Conservation (phyloP, 768 basidiomycete species). For the Obba rivulosa region DNA sequence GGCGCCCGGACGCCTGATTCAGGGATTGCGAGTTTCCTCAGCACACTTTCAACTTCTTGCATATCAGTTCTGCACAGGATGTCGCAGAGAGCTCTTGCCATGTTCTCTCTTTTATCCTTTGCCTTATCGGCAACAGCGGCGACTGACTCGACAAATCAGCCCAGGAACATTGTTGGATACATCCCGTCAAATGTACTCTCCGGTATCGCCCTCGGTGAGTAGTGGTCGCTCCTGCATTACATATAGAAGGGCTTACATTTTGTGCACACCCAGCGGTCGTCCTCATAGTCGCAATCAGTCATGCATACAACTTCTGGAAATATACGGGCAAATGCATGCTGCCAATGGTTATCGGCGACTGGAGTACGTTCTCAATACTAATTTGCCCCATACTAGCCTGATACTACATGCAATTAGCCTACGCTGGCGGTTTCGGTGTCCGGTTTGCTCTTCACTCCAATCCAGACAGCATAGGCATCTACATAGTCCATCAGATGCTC, state of each 20-base stretch:
- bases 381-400: too few species aligned
- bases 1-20: too few species aligned
- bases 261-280: too few species aligned
- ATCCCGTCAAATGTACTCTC: constrained; percentile 51
- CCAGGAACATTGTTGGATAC: constrained; percentile 48
- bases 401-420: constrained; percentile 34
- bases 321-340: constrained; percentile 56
- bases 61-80: too few species aligned
- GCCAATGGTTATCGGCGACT: constrained; percentile 55
- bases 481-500: constrained; percentile 54
- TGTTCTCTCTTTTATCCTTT: too few species aligned
- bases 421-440: constrained; percentile 48
- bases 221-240: too few species aligned
- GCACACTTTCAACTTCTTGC: too few species aligned
- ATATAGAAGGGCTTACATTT: too few species aligned
- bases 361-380: too few species aligned
- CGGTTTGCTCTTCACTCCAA: constrained; percentile 51
- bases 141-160: constrained; percentile 48
- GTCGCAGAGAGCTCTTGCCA: too few species aligned
- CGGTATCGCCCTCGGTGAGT: constrained; percentile 42
- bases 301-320: constrained; percentile 37
- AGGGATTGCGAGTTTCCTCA: too few species aligned
- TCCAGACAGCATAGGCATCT: constrained; percentile 47
- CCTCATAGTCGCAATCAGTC: constrained; percentile 31
- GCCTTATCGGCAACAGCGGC: too few species aligned